Evolutionary conservation across 345 rosid genomes (phyloP).

Genomic region (Punica granatum): DNA sequence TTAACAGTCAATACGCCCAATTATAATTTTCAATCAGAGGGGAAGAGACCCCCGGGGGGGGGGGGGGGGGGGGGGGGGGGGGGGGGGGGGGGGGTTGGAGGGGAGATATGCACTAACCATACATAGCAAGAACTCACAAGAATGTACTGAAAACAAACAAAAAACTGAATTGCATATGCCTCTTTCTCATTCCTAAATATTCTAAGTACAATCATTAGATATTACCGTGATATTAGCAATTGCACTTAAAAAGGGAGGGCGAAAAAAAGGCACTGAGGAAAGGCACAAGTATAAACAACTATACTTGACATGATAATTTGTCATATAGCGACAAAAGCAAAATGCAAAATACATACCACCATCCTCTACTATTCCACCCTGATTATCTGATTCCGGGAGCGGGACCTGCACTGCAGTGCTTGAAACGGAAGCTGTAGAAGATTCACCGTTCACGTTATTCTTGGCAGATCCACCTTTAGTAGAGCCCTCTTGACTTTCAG

Average conservation of each 20-base stretch:
- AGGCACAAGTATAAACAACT: not conserved
- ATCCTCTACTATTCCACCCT: constrained; percentile 29
- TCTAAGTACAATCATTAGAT: not conserved
- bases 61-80: no score
- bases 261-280: not conserved
- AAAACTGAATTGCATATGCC: not conserved
- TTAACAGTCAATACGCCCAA: no score
- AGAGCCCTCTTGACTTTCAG: constrained; percentile 27
- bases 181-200: not conserved
- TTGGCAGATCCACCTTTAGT: constrained; percentile 41
- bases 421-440: constrained; percentile 43
- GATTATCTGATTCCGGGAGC: not conserved
- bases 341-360: constrained; percentile 20
- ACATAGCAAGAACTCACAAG: not conserved
- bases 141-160: not conserved
- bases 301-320: not conserved
- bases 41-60: no score
- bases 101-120: not conserved
- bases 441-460: constrained; percentile 30
- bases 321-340: not conserved
- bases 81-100: no score
- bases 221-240: not conserved
- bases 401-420: constrained; percentile 17
- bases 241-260: not conserved
- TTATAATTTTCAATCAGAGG: no score